A percentile compares a stretch with the other conserved stretches of the same genome.
Evolutionary conservation across 192 early-diverging fungal genomes (phyloP).

Genomic region (Chytriomyces sp.): DNA sequence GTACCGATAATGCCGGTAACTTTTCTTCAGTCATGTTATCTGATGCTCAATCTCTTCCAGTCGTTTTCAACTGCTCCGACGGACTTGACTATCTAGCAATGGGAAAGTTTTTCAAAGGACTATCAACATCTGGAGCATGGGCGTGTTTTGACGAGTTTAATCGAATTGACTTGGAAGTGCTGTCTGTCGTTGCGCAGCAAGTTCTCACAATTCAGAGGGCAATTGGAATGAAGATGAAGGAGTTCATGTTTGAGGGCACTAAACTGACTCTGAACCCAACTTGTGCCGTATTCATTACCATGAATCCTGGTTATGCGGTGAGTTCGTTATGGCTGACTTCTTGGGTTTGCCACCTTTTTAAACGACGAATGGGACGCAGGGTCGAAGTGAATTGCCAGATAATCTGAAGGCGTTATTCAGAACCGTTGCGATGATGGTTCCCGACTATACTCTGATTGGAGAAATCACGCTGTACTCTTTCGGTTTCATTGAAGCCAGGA

Average conservation of each 20-base stretch:
- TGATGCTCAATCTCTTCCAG: neutral
- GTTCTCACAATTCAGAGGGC: conserved; percentile 70
- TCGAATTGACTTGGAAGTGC: conserved; percentile 67
- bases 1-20: neutral
- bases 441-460: conserved; percentile 66
- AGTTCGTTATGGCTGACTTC: conserved; percentile 56
- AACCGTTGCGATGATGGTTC: conserved; percentile 71
- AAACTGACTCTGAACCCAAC: conserved; percentile 56
- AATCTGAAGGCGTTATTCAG: conserved; percentile 61
- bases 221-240: conserved; percentile 54
- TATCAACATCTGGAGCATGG: conserved; percentile 67
- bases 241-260: conserved; percentile 71
- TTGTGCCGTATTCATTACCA: conserved; percentile 71
- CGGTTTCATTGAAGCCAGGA: conserved; percentile 67
- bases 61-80: conserved; percentile 72
- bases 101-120: conserved; percentile 73
- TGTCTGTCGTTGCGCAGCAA: conserved; percentile 70
- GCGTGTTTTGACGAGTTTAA: conserved; percentile 74
- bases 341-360: conserved; percentile 29
- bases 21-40: neutral
- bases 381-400: conserved; percentile 53
- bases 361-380: neutral
- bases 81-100: conserved; percentile 71
- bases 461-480: conserved; percentile 70
- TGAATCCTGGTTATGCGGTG: conserved; percentile 73